phyloP scores from a whole-genome alignment of 2,329 filamentous ascomycete species.

The Madurella mycetomatis region DNA sequence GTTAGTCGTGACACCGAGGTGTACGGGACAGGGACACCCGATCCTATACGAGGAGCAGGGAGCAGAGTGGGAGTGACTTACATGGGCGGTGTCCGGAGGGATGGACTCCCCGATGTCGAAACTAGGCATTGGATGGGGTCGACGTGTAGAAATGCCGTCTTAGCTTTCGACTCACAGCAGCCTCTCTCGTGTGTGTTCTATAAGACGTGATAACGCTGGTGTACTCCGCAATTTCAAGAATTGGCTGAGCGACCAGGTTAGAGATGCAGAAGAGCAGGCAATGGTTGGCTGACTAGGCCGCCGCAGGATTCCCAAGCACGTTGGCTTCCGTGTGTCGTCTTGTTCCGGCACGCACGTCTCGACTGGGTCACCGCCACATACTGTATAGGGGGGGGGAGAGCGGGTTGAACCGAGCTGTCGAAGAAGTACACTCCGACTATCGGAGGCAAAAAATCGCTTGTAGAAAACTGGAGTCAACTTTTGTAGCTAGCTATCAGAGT shows the following conservation, averaged over 20 bases:
- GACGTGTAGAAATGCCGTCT: neutral
- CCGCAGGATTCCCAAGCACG: neutral
- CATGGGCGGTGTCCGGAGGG: conserved; percentile 73
- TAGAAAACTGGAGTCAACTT: conserved; percentile 4
- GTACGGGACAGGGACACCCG: neutral
- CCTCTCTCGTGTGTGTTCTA: neutral
- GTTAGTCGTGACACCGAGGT: conserved; percentile 2
- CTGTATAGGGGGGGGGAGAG: neutral
- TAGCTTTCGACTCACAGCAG: neutral
- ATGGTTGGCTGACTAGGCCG: neutral
- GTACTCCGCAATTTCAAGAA: neutral
- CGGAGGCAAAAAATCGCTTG: conserved; percentile 12
- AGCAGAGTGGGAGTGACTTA: conserved; percentile 39
- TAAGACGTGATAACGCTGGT: neutral
- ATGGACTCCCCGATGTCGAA: conserved; percentile 65
- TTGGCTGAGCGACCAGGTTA: neutral
- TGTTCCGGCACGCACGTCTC: conserved; percentile 2
- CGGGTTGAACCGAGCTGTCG: neutral
- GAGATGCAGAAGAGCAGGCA: neutral
- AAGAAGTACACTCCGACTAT: conserved; percentile 10
- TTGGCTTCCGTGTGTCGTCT: neutral
- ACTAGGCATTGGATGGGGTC: conserved; percentile 37
- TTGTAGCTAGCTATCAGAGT: neutral
- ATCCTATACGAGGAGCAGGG: neutral
- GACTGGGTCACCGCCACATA: neutral